phyloP scores from a whole-genome alignment of 345 rosid species.

The Citropsis articulata region DNA sequence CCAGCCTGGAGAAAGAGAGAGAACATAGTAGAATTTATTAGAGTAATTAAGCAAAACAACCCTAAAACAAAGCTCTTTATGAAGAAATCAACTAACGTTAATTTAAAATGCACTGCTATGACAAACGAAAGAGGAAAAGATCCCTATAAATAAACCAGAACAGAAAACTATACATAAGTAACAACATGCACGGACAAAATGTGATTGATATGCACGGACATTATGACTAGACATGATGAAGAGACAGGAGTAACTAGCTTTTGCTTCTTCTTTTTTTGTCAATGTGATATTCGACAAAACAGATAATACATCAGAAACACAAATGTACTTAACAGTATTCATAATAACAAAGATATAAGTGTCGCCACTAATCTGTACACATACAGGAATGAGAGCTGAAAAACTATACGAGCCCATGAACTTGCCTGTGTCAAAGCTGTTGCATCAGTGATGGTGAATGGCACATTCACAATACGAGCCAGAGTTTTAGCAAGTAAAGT shows the following conservation, averaged over 20 bases:
- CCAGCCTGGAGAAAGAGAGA: constrained; percentile 69
- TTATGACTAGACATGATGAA: background rate
- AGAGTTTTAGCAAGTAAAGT: constrained; percentile 93
- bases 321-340: constrained; percentile 1
- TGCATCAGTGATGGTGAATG: constrained; percentile 88
- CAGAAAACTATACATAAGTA: background rate
- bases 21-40: constrained; percentile 10
- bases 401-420: constrained; percentile 21
- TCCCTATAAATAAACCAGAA: background rate
- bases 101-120: background rate
- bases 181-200: background rate
- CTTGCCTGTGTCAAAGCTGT: constrained; percentile 92
- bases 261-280: background rate
- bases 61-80: background rate
- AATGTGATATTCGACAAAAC: background rate
- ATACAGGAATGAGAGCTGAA: background rate
- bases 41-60: constrained; percentile 1
- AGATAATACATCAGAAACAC: background rate
- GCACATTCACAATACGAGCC: constrained; percentile 91
- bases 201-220: background rate
- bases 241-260: background rate
- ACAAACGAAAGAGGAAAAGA: background rate
- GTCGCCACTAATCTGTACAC: background rate
- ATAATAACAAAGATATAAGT: constrained; percentile 12
- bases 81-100: background rate